Evolutionary conservation across 1,284 basidiomycete genomes (phyloP).

Genomic region (Sporisorium sorghi): DNA sequence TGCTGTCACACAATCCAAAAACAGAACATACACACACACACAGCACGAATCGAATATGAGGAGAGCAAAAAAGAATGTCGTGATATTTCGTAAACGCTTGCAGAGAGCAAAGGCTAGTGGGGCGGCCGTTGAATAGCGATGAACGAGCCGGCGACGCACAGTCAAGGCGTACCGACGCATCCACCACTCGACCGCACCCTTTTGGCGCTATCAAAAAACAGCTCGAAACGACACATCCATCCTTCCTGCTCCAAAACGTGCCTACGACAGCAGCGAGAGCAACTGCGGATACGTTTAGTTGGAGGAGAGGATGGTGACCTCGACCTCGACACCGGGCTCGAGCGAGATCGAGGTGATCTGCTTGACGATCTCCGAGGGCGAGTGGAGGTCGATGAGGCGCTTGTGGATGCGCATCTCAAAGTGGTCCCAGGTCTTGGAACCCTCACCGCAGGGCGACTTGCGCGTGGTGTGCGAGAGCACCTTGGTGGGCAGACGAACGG

Average conservation of each 20-base stretch:
- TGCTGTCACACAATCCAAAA: too few relatives aligned
- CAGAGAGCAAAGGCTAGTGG: slow-evolving; percentile 16
- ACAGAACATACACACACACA: neutral
- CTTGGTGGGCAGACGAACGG: slow-evolving; percentile 98
- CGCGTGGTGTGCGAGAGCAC: slow-evolving; percentile 98
- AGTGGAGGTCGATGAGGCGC: slow-evolving; percentile 98
- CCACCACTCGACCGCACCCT: slow-evolving; percentile 17
- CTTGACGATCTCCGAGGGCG: slow-evolving; percentile 99
- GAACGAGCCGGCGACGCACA: slow-evolving; percentile 26
- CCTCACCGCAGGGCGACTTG: slow-evolving; percentile 84
- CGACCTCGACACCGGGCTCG: slow-evolving; percentile 99
- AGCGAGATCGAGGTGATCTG: slow-evolving; percentile 99
- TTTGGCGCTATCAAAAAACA: slow-evolving; percentile 15
- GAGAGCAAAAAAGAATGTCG: slow-evolving; percentile 15
- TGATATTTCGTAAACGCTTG: slow-evolving; percentile 29
- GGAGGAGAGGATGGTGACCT: slow-evolving; percentile 89
- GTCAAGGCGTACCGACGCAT: slow-evolving; percentile 20
- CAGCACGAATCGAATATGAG: neutral
- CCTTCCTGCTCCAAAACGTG: slow-evolving; percentile 1
- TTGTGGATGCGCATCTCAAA: slow-evolving; percentile 99
- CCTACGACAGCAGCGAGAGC: too few relatives aligned
- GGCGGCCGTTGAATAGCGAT: slow-evolving; percentile 15
- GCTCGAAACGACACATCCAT: neutral
- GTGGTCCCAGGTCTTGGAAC: slow-evolving; percentile 98
- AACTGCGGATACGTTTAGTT: too few relatives aligned